Percentiles rank a stretch among this genome's conserved stretches.
Conservation (phyloP, 2,329 filamentous ascomycete genomes). For the Myriosclerotinia scirpicola region DNA sequence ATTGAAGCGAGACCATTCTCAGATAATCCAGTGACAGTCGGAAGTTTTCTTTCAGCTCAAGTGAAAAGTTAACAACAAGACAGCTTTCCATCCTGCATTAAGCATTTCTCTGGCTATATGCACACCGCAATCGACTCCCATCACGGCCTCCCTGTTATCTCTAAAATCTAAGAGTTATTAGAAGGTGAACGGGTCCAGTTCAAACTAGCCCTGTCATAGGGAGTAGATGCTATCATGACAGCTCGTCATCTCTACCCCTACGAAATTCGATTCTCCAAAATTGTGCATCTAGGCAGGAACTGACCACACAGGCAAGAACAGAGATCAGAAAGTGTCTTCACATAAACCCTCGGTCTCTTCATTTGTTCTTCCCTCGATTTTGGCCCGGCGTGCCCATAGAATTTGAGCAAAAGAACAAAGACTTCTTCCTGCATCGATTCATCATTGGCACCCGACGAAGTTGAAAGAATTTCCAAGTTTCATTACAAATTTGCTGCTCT, state of each 20-base stretch:
- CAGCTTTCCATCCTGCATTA: constrained; percentile 46
- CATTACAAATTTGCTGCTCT: constrained; percentile 44
- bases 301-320: constrained; percentile 39
- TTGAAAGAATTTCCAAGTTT: constrained; percentile 41
- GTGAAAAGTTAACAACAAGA: constrained; percentile 43
- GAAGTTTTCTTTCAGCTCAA: constrained; percentile 44
- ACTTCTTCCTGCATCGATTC: constrained; percentile 45
- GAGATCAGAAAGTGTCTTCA: constrained; percentile 29
- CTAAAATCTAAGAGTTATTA: constrained; percentile 42
- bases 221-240: constrained; percentile 47
- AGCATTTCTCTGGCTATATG: constrained; percentile 49
- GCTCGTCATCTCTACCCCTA: constrained; percentile 46
- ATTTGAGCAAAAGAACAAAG: constrained; percentile 40
- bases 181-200: constrained; percentile 48
- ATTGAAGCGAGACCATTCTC: constrained; percentile 47
- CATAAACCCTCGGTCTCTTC: constrained; percentile 36
- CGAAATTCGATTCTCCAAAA: constrained; percentile 43
- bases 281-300: constrained; percentile 40
- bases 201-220: constrained; percentile 45
- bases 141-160: constrained; percentile 45
- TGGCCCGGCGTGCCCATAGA: constrained; percentile 48
- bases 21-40: constrained; percentile 46
- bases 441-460: constrained; percentile 40
- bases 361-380: constrained; percentile 46
- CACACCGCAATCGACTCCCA: constrained; percentile 48